Base-by-base conservation (phyloP, 2,329 filamentous ascomycete species). In the Alternaria sp. region DNA sequence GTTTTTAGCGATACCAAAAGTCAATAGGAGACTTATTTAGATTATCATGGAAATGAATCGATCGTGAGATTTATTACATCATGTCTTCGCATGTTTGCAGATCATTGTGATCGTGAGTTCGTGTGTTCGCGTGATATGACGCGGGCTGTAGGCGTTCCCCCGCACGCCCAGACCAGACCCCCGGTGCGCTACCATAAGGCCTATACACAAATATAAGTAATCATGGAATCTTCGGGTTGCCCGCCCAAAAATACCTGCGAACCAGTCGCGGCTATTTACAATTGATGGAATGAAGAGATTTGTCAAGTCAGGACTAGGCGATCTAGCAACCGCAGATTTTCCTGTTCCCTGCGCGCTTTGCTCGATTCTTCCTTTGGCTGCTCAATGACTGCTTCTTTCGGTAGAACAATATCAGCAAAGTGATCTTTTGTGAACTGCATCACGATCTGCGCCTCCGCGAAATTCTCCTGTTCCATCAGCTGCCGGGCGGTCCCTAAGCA, bases 391-490 rank as follows among this genome's bases (percentile, higher is more conserved):
- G 60, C 60, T 10, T 57, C 56, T 26, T 66, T 69, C 2, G 70
- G 58, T 14, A 75, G 54, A 21, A 76, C 73, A n/a, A 78, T 30
- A 8, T 79, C 75, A 2, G 75, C 64, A 44, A 78, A 79, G 51
- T 78, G 69, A 12, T 72, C 59, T 56, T 75, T 73, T 6, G 71
- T 65, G 30, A 78, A 78, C 2, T 73, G 59, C 69, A 79, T 73
- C 5, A 70, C 73, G 6, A 65, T 46, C 41, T 75, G 75, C 12
- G 77, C 77, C 44, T 78, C 75, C 4, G 58, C 55, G 33, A 70
- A 74, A 18, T 66, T 69, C 47, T 77, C 67, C 33, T 76, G 69
- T n/a, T 73, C 71, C 11, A 79, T 58, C 20, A 74, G 60, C 45
- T 75, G 71, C 10, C 70, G 74, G 20, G 78, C 77, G 21, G 74